These are phyloP conservation scores for Oryza glumipatula DNA, from an alignment of 176 grass and related monocot genomes.

Conservation along the genomic window DNA sequence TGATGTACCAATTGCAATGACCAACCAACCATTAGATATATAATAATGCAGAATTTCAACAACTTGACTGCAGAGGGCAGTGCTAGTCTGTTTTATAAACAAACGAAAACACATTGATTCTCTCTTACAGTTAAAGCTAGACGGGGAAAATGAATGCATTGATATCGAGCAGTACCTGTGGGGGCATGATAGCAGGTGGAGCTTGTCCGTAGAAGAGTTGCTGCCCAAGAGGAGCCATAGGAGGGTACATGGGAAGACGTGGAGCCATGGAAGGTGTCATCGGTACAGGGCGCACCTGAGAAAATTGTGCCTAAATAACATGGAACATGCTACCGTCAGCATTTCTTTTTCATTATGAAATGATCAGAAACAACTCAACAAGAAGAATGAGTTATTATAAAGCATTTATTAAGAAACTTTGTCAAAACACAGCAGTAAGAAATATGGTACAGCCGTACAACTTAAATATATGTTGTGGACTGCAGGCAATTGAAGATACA, in stretches of 20 bases:
- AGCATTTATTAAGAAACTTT: neutral
- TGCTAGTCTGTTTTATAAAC: conserved; percentile 4
- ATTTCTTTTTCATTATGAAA: conserved; percentile 23
- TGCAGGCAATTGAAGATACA: neutral
- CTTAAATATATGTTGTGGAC: neutral
- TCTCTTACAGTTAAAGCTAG: too few relatives aligned
- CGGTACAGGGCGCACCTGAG: conserved; percentile 74
- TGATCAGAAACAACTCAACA: neutral
- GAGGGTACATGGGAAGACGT: conserved; percentile 81
- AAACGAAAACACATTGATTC: neutral
- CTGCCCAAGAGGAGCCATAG: conserved; percentile 70
- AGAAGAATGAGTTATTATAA: neutral
- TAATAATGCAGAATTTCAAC: neutral
- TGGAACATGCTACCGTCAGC: conserved; percentile 21
- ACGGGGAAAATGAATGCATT: too few relatives aligned
- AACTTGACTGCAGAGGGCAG: conserved; percentile 15
- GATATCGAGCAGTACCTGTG: conserved; percentile 59
- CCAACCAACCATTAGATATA: conserved; percentile 5
- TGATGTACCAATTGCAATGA: conserved; percentile 8
- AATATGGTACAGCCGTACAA: neutral
- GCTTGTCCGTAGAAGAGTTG: conserved; percentile 93
- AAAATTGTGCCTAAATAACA: conserved; percentile 73
- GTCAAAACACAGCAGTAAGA: neutral
- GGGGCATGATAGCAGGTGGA: conserved; percentile 68
- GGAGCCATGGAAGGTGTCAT: conserved; percentile 74